These are phyloP conservation scores for Nicotiana rustica DNA, from an alignment of 305 asterid genomes.

Conservation along the genomic window DNA sequence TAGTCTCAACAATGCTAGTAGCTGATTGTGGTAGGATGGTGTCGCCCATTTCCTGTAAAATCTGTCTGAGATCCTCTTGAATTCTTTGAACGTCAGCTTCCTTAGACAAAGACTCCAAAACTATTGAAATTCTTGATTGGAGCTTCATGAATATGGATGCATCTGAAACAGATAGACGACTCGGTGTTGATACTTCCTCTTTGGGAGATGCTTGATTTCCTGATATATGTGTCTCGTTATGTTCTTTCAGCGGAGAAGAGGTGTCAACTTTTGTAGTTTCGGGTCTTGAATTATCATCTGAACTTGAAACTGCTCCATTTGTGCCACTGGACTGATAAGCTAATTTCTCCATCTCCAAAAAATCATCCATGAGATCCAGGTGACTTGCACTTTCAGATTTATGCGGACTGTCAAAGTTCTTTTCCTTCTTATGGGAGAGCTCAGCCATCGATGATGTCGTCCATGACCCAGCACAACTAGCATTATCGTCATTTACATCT, in stretches of 20 bases:
- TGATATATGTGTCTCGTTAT: conserved; percentile 37
- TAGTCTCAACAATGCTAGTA: conserved; percentile 44
- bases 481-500: conserved; percentile 80
- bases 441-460: conserved; percentile 63
- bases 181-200: conserved; percentile 39
- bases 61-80: conserved; percentile 57
- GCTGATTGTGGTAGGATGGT: conserved; percentile 47
- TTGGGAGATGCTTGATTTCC: conserved; percentile 39
- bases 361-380: conserved; percentile 91
- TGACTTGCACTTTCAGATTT: conserved; percentile 69
- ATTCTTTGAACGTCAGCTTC: conserved; percentile 63
- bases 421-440: conserved; percentile 74
- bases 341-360: conserved; percentile 95
- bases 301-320: conserved; percentile 50
- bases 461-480: conserved; percentile 86
- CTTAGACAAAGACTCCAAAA: conserved; percentile 61
- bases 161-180: conserved; percentile 50
- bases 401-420: conserved; percentile 59
- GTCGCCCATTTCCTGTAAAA: conserved; percentile 66
- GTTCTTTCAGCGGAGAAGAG: conserved; percentile 44
- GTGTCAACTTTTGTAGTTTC: conserved; percentile 49
- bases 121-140: conserved; percentile 63
- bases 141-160: conserved; percentile 56
- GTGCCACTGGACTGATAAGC: conserved; percentile 67
- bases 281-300: conserved; percentile 48